Evolutionary conservation across 305 asterid species (phyloP).

Genomic region (Ruellia speciosa): DNA sequence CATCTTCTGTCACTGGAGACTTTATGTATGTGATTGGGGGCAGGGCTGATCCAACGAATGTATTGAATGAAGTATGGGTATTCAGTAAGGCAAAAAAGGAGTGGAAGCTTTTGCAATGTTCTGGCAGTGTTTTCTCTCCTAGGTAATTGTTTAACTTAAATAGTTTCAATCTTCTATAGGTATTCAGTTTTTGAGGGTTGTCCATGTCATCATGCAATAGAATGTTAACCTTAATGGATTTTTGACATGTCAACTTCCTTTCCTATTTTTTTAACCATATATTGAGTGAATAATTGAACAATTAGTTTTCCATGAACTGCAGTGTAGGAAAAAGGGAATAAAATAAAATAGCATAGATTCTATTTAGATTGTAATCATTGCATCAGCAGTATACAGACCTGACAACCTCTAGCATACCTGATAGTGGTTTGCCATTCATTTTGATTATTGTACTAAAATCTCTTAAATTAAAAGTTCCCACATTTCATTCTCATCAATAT

Average conservation of each 20-base stretch:
- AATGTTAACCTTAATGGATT: conserved; percentile 5
- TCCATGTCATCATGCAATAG: conserved; percentile 7
- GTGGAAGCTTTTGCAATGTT: conserved; percentile 64
- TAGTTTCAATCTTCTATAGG: conserved; percentile 12
- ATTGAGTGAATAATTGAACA: not conserved
- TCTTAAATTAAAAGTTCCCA: conserved; percentile 1
- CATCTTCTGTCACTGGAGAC: conserved; percentile 59
- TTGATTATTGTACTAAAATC: not conserved
- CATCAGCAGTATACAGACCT: conserved; percentile 4
- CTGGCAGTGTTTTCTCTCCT: conserved; percentile 57
- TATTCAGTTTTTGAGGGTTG: conserved; percentile 13
- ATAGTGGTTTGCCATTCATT: not conserved
- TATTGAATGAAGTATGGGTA: conserved; percentile 82
- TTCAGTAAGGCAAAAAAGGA: conserved; percentile 40
- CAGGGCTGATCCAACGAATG: conserved; percentile 74
- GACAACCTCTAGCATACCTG: conserved; percentile 3
- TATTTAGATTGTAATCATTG: conserved; percentile 9
- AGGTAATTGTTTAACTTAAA: conserved; percentile 45
- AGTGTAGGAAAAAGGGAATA: not conserved
- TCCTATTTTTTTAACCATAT: not conserved
- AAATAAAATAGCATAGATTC: not conserved
- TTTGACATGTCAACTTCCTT: not conserved
- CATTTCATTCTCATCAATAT: not conserved
- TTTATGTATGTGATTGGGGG: conserved; percentile 76
- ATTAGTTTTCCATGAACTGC: too few relatives aligned